phyloP scores from a whole-genome alignment of 2,329 filamentous ascomycete species.

The Beauveria rudraprayagi region DNA sequence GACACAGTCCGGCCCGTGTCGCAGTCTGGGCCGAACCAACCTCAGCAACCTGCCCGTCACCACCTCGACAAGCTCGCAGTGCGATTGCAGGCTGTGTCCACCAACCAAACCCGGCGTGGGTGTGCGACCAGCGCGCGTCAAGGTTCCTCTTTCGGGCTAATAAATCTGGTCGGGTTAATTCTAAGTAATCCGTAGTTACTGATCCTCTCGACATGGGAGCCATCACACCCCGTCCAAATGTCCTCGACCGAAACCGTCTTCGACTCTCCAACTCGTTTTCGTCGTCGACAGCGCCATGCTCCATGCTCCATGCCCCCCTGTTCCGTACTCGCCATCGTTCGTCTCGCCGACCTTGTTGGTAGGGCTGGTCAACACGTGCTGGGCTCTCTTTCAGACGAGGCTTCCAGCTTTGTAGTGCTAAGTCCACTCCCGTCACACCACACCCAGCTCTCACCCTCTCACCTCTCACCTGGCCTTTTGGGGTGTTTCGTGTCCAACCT shows the following conservation, averaged over 20 bases:
- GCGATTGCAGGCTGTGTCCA: slow-evolving; percentile 4
- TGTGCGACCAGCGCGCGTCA: slow-evolving; percentile 3
- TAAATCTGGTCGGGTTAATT: background rate
- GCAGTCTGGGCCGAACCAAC: background rate
- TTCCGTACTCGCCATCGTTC: background rate
- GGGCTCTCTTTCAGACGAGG: slow-evolving; percentile 9
- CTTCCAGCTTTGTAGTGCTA: slow-evolving; percentile 8
- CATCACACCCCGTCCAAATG: background rate
- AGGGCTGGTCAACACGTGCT: slow-evolving; percentile 11
- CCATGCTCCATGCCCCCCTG: background rate
- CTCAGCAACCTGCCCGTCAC: background rate
- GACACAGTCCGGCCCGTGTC: slow-evolving; percentile 2
- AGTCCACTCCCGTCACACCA: slow-evolving; percentile 8
- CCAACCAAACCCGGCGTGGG: background rate
- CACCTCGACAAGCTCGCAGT: background rate
- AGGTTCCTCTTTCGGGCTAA: background rate
- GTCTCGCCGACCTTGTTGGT: slow-evolving; percentile 1
- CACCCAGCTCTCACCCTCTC: background rate
- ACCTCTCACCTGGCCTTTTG: background rate
- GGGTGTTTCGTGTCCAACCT: slow-evolving; percentile 2
- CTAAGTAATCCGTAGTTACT: background rate
- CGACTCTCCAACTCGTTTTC: background rate
- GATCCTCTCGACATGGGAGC: background rate
- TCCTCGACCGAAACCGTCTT: background rate
- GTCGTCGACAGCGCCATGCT: background rate